These are phyloP conservation scores for Papiliotrema fonsecae DNA, from an alignment of 1,284 basidiomycete genomes.

Conservation along the genomic window DNA sequence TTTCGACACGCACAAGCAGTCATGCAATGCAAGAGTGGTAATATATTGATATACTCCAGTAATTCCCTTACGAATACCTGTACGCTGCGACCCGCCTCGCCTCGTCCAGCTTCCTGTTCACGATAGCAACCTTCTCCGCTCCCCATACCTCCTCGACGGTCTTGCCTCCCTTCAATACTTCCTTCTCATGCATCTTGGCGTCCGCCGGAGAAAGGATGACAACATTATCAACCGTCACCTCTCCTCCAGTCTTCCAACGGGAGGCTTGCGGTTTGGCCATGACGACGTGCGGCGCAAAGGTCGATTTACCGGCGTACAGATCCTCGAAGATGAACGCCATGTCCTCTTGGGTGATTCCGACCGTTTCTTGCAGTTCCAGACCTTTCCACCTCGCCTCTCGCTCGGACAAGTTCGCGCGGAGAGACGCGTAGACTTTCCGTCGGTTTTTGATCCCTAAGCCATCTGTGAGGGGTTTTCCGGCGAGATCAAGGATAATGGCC, in stretches of 20 bases:
- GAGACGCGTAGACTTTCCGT: slow-evolving; percentile 74
- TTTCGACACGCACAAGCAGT: too few relatives aligned
- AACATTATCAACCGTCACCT: slow-evolving; percentile 67
- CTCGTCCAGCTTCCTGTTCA: slow-evolving; percentile 51
- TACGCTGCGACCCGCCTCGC: slow-evolving; percentile 50
- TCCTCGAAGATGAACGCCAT: slow-evolving; percentile 81
- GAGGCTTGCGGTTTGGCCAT: slow-evolving; percentile 54
- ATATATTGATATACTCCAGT: too few relatives aligned
- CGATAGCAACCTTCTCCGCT: slow-evolving; percentile 55
- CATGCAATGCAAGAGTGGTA: too few relatives aligned
- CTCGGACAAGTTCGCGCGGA: slow-evolving; percentile 67
- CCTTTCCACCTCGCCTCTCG: slow-evolving; percentile 42
- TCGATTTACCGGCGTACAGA: slow-evolving; percentile 70
- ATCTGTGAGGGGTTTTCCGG: slow-evolving; percentile 73
- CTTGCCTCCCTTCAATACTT: slow-evolving; percentile 51
- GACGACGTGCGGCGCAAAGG: slow-evolving; percentile 68
- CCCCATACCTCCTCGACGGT: slow-evolving; percentile 62
- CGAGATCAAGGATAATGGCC: slow-evolving; percentile 77
- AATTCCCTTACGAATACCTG: slow-evolving; percentile 17
- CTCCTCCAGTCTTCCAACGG: slow-evolving; percentile 68
- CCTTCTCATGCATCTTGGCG: slow-evolving; percentile 61
- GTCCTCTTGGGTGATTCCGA: slow-evolving; percentile 76
- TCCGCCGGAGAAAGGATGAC: slow-evolving; percentile 74
- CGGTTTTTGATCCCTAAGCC: slow-evolving; percentile 78
- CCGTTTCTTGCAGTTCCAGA: slow-evolving; percentile 21